These are phyloP conservation scores for Hirsutella thompsonii DNA, from an alignment of 2,329 filamentous ascomycete species.

Conservation along the genomic window DNA sequence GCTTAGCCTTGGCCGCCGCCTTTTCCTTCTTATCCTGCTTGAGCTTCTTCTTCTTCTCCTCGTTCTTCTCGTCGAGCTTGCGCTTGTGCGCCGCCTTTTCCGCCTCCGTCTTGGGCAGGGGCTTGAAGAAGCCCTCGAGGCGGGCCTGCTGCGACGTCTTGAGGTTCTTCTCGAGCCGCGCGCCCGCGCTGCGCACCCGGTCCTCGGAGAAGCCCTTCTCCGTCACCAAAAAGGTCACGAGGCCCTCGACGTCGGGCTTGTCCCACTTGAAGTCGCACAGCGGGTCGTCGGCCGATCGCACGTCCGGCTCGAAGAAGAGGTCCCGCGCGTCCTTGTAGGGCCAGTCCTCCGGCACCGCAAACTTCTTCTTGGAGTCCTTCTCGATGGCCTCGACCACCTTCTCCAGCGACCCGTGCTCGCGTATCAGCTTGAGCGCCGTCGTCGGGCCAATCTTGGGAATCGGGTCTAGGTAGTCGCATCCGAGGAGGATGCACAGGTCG, in stretches of 20 bases:
- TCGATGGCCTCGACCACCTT: conserved; percentile 73
- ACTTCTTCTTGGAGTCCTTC: conserved; percentile 66
- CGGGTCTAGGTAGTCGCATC: conserved; percentile 94
- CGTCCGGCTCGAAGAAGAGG: conserved; percentile 85
- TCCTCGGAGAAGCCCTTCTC: conserved; percentile 98
- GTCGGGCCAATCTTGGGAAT: conserved; percentile 88
- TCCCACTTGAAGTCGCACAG: conserved; percentile 98
- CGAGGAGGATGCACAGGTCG: conserved; percentile 92
- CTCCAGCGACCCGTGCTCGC: conserved; percentile 80
- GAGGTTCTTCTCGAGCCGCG: conserved; percentile 74
- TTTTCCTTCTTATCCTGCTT: conserved; percentile 95
- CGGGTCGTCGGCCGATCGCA: conserved; percentile 67
- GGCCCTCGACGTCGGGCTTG: conserved; percentile 75
- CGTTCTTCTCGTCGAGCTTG: conserved; percentile 85
- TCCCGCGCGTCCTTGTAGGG: conserved; percentile 84
- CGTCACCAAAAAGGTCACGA: conserved; percentile 78
- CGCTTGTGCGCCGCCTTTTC: conserved; percentile 79
- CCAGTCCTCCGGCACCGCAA: conserved; percentile 88
- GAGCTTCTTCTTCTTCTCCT: conserved; percentile 87
- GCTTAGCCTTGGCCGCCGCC: conserved; percentile 79
- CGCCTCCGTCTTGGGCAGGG: conserved; percentile 73
- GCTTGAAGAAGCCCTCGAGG: conserved; percentile 94
- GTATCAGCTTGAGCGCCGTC: conserved; percentile 87
- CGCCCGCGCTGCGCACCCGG: conserved; percentile 67
- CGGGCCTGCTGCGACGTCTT: conserved; percentile 85